Percentiles rank a stretch among this genome's conserved stretches.
Evolutionary conservation across 2,329 filamentous ascomycete species (phyloP).

Genomic region (Aureobasidium sp.): DNA sequence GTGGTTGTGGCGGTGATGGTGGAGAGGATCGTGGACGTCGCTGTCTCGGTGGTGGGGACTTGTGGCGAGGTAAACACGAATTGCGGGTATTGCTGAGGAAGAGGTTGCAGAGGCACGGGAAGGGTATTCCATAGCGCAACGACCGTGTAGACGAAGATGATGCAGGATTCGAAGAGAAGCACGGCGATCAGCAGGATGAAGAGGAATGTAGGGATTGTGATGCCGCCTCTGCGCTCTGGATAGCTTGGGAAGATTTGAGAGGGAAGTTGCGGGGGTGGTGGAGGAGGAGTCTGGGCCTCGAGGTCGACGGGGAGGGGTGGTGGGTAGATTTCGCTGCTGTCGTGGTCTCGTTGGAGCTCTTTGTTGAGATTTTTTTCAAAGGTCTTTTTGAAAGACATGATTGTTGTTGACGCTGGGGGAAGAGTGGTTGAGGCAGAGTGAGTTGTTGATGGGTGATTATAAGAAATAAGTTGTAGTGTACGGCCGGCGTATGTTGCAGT

Average conservation of each 20-base stretch:
- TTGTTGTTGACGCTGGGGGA: not conserved
- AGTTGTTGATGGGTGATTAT: not conserved
- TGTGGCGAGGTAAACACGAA: not conserved
- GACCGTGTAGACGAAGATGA: slow-evolving; percentile 33
- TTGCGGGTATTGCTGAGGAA: not conserved
- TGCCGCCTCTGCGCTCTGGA: slow-evolving; percentile 24
- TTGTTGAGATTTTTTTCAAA: slow-evolving; percentile 30
- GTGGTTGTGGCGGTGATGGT: slow-evolving; percentile 2
- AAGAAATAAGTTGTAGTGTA: not conserved
- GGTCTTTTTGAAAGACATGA: slow-evolving; percentile 25
- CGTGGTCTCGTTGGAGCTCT: slow-evolving; percentile 25
- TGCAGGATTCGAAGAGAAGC: slow-evolving; percentile 28
- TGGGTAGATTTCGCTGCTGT: slow-evolving; percentile 1
- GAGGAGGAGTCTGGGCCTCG: slow-evolving; percentile 19
- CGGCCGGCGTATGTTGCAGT: not conserved
- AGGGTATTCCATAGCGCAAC: slow-evolving; percentile 33
- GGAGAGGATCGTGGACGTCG: not conserved
- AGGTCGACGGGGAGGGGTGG: slow-evolving; percentile 21
- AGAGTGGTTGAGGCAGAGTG: not conserved
- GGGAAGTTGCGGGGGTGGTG: slow-evolving; percentile 18
- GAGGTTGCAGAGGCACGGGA: slow-evolving; percentile 20
- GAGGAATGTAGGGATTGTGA: slow-evolving; percentile 28
- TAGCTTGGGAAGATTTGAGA: slow-evolving; percentile 25
- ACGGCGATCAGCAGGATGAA: slow-evolving; percentile 29
- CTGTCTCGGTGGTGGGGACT: not conserved